Evolutionary conservation across 176 grass and related monocot genomes (phyloP).

Genomic region (Aegilops sharonensis): DNA sequence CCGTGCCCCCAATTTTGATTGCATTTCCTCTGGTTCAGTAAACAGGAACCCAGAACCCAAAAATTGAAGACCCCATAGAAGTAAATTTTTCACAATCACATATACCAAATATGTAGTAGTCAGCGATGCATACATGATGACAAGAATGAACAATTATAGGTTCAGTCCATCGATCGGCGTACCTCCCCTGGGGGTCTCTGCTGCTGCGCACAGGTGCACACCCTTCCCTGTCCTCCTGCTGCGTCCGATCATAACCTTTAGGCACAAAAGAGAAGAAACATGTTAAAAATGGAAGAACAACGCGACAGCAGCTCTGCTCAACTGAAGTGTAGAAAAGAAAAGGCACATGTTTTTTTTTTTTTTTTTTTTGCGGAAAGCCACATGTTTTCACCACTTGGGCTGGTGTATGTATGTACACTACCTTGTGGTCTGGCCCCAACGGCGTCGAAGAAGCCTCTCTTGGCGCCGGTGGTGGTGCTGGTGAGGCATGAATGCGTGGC

Average conservation of each 20-base stretch:
- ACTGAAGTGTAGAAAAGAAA: not conserved
- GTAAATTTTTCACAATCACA: not conserved
- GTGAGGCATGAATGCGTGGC: conserved; percentile 37
- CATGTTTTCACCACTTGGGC: not conserved
- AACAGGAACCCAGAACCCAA: not conserved
- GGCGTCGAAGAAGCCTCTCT: conserved; percentile 51
- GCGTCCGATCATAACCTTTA: conserved; percentile 45
- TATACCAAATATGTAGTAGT: conserved; percentile 2
- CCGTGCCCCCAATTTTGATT: not conserved
- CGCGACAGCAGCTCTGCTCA: not conserved
- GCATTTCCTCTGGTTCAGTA: conserved; percentile 4
- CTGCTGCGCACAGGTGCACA: conserved; percentile 31
- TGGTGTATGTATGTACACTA: not conserved
- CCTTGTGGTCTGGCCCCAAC: conserved; percentile 52
- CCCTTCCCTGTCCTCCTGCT: conserved; percentile 9
- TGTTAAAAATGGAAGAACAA: not conserved
- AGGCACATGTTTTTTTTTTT: not conserved
- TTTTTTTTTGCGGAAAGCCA: not conserved
- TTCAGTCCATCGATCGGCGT: not conserved
- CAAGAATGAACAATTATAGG: conserved; percentile 27
- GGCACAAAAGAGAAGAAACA: not conserved
- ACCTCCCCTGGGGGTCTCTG: conserved; percentile 41
- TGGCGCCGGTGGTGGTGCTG: conserved; percentile 37
- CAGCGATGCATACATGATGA: conserved; percentile 14
- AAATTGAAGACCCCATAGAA: not conserved